phyloP scores from a whole-genome alignment of 179 eudicot species.

The Amaranthus tricolor region DNA sequence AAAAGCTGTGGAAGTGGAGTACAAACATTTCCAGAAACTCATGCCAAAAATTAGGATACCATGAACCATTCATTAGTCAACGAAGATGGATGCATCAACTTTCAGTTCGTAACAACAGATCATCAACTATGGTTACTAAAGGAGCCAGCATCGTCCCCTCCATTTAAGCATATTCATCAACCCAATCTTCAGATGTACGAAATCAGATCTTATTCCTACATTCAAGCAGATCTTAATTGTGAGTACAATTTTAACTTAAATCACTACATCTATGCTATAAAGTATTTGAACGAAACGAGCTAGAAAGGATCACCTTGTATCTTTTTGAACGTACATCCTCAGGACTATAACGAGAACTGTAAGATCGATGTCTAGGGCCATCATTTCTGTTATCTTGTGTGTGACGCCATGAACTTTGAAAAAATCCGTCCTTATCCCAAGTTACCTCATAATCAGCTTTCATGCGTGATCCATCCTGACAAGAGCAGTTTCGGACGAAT shows the following conservation, averaged over 20 bases:
- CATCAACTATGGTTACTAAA: neutral
- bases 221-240: neutral
- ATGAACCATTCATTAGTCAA: neutral
- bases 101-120: neutral
- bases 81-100: neutral
- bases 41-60: neutral
- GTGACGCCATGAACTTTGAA: constrained; percentile 38
- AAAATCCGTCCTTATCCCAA: constrained; percentile 70
- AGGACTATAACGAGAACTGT: constrained; percentile 49
- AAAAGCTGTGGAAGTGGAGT: too few relatives aligned
- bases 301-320: constrained; percentile 46
- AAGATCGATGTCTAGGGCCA: constrained; percentile 37
- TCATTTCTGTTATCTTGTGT: constrained; percentile 49
- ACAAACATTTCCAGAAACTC: neutral
- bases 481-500: neutral
- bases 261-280: neutral
- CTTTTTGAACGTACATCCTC: constrained; percentile 61
- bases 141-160: neutral
- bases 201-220: constrained; percentile 15
- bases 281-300: neutral
- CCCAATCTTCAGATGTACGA: neutral
- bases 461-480: constrained; percentile 82
- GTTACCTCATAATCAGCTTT: constrained; percentile 80
- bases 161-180: neutral
- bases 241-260: neutral